These are phyloP conservation scores for Acer negundo DNA, from an alignment of 345 rosid genomes.

Conservation along the genomic window DNA sequence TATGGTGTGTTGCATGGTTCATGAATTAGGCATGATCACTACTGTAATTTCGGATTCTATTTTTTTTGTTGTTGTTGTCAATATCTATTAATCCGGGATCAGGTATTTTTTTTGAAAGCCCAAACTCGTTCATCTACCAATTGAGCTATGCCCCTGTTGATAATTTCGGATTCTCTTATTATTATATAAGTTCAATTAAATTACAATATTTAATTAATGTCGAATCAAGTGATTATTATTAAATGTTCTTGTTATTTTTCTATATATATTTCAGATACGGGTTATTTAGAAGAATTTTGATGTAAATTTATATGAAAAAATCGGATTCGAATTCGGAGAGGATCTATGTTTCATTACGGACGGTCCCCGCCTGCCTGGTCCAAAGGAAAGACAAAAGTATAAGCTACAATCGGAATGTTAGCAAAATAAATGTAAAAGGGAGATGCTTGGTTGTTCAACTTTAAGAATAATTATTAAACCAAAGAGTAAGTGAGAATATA, in stretches of 20 bases:
- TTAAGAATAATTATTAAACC: slow-evolving; percentile 11
- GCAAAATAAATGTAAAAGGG: slow-evolving; percentile 11
- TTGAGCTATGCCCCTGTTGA: too few relatives aligned
- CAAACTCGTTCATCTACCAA: too few relatives aligned
- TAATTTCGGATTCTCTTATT: neutral
- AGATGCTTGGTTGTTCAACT: slow-evolving; percentile 23
- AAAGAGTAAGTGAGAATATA: slow-evolving; percentile 4
- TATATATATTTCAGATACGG: too few relatives aligned
- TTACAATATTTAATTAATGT: neutral
- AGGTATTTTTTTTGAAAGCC: too few relatives aligned
- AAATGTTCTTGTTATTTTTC: too few relatives aligned
- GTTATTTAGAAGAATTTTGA: too few relatives aligned
- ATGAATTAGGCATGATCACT: neutral
- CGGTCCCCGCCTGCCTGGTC: neutral
- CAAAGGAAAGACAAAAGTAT: slow-evolving; percentile 17
- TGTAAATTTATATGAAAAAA: too few relatives aligned
- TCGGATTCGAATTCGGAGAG: neutral
- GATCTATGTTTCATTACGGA: neutral
- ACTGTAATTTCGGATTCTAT: neutral
- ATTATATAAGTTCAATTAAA: neutral
- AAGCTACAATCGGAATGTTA: slow-evolving; percentile 35
- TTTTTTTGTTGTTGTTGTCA: neutral
- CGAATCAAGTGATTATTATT: too few relatives aligned
- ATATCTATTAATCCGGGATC: too few relatives aligned
- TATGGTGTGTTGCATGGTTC: neutral